Evolutionary conservation across 192 early-diverging fungal species (phyloP).

Genomic region (Fimicolochytrium jonesii): DNA sequence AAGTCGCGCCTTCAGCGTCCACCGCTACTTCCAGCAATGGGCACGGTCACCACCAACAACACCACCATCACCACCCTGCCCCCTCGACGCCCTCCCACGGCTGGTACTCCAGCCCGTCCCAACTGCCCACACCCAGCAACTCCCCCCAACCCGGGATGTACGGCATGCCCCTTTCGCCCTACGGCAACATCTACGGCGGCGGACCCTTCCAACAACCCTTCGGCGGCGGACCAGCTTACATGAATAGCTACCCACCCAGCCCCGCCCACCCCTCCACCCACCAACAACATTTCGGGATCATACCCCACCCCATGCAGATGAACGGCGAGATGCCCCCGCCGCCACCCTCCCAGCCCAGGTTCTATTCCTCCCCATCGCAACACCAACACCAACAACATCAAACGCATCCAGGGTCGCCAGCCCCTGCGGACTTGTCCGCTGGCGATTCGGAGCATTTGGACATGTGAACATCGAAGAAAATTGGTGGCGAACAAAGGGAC

Average conservation of each 20-base stretch:
- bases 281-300: not conserved
- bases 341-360: no score
- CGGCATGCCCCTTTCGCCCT: not conserved
- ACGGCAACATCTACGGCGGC: not conserved
- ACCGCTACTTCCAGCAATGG: not conserved
- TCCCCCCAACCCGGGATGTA: slow-evolving; percentile 13
- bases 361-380: no score
- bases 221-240: not conserved
- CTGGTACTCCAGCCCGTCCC: not conserved
- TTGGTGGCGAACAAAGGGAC: no score
- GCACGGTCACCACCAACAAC: not conserved
- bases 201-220: not conserved
- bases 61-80: not conserved
- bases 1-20: not conserved
- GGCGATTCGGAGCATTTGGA: no score
- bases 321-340: no score
- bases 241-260: not conserved
- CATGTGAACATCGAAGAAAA: no score
- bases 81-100: not conserved
- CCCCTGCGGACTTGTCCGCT: no score
- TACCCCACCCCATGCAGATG: no score
- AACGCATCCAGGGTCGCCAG: no score
- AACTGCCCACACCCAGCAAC: slow-evolving; percentile 16
- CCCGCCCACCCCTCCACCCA: not conserved
- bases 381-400: no score